Evolutionary conservation across 1,139 yeast species (phyloP).

Genomic region (Geotrichum europaeum): DNA sequence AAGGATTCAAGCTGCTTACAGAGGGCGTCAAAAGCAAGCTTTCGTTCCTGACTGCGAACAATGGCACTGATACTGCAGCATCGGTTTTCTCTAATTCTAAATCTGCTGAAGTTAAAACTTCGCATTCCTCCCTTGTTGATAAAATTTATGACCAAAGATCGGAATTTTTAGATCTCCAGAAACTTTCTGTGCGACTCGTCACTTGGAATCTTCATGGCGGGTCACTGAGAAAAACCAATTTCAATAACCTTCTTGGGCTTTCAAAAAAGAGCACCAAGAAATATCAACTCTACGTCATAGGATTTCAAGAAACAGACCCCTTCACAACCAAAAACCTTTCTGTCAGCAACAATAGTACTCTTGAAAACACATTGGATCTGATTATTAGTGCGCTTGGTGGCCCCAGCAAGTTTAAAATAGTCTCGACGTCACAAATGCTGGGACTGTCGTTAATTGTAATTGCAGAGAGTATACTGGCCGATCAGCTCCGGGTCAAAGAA

Average conservation of each 20-base stretch:
- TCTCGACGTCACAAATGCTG: conserved; percentile 43
- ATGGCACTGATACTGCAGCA: background rate
- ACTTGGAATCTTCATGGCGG: conserved; percentile 16
- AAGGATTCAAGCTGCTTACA: background rate
- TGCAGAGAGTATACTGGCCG: conserved; percentile 30
- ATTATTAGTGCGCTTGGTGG: conserved; percentile 31
- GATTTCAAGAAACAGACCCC: conserved; percentile 51
- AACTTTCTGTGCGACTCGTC: conserved; percentile 3
- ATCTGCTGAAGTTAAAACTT: background rate
- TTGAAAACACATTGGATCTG: conserved; percentile 37
- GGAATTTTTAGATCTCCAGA: background rate
- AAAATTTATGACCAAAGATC: conserved; percentile 1
- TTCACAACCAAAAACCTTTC: conserved; percentile 41
- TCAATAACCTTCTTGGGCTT: conserved; percentile 11
- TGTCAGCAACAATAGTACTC: conserved; percentile 38
- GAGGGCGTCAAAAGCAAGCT: background rate
- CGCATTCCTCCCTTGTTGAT: background rate
- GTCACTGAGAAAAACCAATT: conserved; percentile 8
- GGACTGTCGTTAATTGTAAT: conserved; percentile 46
- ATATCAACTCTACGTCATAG: conserved; percentile 37
- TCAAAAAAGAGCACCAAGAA: background rate
- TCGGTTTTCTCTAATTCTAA: background rate
- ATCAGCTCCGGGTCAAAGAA: conserved; percentile 38
- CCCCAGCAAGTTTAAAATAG: conserved; percentile 27
- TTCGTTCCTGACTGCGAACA: background rate